Evolutionary conservation across 2,329 filamentous ascomycete genomes (phyloP).

Genomic region (Ceratocystis ficicola): DNA sequence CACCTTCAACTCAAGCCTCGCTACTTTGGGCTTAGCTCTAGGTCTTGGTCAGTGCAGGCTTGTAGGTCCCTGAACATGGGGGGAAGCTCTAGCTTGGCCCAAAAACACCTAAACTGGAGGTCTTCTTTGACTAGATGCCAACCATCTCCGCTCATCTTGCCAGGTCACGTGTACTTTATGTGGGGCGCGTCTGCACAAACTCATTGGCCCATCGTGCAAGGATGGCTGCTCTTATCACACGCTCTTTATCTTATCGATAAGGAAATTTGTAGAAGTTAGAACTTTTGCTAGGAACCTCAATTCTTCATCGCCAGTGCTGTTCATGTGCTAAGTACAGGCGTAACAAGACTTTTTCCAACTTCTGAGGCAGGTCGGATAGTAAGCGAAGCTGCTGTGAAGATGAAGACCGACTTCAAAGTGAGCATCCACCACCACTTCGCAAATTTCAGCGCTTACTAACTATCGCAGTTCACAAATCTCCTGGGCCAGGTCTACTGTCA

Average conservation of each 20-base stretch:
- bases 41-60: slow-evolving; percentile 5
- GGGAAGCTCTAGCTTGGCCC: not conserved
- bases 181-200: not conserved
- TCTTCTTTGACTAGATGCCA: not conserved
- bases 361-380: not conserved
- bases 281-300: slow-evolving; percentile 5
- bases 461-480: slow-evolving; percentile 83
- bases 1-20: slow-evolving; percentile 1
- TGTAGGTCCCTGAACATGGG: slow-evolving; percentile 5
- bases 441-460: not conserved
- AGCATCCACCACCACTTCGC: slow-evolving; percentile 21
- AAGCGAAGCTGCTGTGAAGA: slow-evolving; percentile 36
- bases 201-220: not conserved
- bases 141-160: not conserved
- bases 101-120: not conserved
- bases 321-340: not conserved
- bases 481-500: slow-evolving; percentile 96
- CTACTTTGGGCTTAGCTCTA: not conserved
- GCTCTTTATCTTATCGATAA: slow-evolving; percentile 20
- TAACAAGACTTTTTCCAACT: not conserved
- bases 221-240: not conserved
- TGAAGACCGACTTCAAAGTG: slow-evolving; percentile 99
- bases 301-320: not conserved
- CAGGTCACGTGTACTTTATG: not conserved
- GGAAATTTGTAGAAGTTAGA: slow-evolving; percentile 16